Percentiles rank a stretch among this genome's conserved stretches.
Evolutionary conservation across 768 basidiomycete species (phyloP).

Genomic region (Lanmaoa rubissima): DNA sequence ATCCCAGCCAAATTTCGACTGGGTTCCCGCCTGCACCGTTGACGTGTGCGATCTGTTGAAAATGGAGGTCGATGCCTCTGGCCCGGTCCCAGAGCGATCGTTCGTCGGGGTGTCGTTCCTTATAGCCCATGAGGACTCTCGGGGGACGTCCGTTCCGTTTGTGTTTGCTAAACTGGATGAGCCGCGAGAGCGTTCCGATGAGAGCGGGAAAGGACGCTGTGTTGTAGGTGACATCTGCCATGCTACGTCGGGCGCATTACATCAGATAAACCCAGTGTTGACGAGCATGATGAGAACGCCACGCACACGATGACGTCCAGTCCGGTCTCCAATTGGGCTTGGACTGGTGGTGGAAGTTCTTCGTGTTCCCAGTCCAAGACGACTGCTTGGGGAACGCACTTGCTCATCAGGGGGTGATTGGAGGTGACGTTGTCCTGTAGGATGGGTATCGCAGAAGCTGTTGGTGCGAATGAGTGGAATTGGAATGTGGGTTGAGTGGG

Average conservation of each 20-base stretch:
- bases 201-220: conserved; percentile 80
- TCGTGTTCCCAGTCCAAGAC: conserved; percentile 79
- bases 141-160: conserved; percentile 33
- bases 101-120: conserved; percentile 79
- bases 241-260: conserved; percentile 42
- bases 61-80: conserved; percentile 47
- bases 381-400: conserved; percentile 30
- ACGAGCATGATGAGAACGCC: not conserved
- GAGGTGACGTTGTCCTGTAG: conserved; percentile 65
- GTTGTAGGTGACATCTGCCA: conserved; percentile 94
- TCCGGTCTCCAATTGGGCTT: conserved; percentile 35
- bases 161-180: conserved; percentile 35
- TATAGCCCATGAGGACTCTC: conserved; percentile 74
- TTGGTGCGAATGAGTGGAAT: not conserved
- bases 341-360: conserved; percentile 46
- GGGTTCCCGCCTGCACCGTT: conserved; percentile 60
- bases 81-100: conserved; percentile 69
- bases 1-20: conserved; percentile 71
- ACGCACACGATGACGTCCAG: conserved; percentile 73
- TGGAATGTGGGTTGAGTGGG: not conserved
- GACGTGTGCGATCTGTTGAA: conserved; percentile 54
- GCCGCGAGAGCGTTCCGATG: conserved; percentile 57
- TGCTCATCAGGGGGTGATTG: conserved; percentile 39
- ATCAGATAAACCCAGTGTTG: not conserved
- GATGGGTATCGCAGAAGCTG: conserved; percentile 80